Evolutionary conservation across 2,329 filamentous ascomycete species (phyloP), one percentile per base, ranked within the genome.

Genomic region (Cadophora luteo-olivacea): DNA sequence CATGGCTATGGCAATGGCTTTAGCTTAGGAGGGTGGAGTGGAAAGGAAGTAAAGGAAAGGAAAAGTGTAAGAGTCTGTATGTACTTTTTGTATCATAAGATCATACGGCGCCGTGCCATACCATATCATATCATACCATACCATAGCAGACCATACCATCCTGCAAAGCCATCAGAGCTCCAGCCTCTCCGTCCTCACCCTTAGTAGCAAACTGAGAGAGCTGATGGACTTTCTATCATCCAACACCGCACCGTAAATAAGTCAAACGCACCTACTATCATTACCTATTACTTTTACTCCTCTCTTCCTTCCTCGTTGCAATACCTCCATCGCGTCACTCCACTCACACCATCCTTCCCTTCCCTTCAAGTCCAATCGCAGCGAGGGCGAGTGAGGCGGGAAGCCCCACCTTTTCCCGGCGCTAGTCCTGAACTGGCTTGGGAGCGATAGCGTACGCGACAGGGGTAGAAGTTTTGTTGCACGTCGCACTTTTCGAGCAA

Each of bases 11-110:
- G 45, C 16, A 45, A 45, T 45, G 24, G 25, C 49, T 24, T 29
- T 29, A 29, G 29, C 29, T 29, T 29, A 3, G 22, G 12, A 3
- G 1, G 14, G n/a, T 11, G 12, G 51, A 54, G n/a, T 25, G 25
- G 36, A 38, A 38, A 38, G 9, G 36, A 38, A 14, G 38, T 7
- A 16, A 41, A 16, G 6, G 16, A 45, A 45, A 19, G 41, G 41
- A 19, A 45, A 45, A 29, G 29, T 55, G 51, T 55, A 55, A 16
- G 29, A 45, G 51, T 55, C 51, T 55, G 51, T 55, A 55, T 5
- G 8, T 38, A 38, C 36, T 38, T 16, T 55, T 55, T 55, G 51
- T 55, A 55, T 55, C 12, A 55, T 55, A 55, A 22, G 29, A 29
- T 29, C 29, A 29, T 29, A 29, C 29, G 29, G 29, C 29, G 29